Base-by-base conservation (phyloP, 1,284 basidiomycete species). In the Volvariella surrecta region DNA sequence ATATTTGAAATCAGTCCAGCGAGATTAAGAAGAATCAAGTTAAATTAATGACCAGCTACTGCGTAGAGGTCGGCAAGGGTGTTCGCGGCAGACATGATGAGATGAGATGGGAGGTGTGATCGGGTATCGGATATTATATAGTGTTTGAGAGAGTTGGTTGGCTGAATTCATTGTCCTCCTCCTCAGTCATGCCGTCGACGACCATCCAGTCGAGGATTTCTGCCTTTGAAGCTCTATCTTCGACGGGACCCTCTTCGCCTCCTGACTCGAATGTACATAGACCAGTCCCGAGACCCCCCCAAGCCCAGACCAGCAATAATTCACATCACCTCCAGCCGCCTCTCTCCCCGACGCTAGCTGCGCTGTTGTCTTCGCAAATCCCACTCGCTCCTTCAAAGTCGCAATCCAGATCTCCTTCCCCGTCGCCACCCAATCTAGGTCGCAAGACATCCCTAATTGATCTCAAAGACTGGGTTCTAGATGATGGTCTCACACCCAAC, bases 401-500 rank as follows among this genome's bases (percentile, higher is more conserved):
- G 42, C 52, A 55, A 24, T 69, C 71, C 9, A 65, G 68, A 0
- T 79, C 81, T 0, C 71, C 75, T 0, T 70, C 66, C 6, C 60
- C 61, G 7, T 73, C 75, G 1, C 72, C 76, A 1, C 70, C 71
- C 16, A 71, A 66, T 48, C 60, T 81, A 11, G 70, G 70, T 32
- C 63, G 72, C 35, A 79, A 73, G 52, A 66, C 76, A 1, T 85
- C 84, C 28, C 63, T 83, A 44, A 73, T 84, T 50, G 83, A 87
- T 61, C 67, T 87, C 46, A 74, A 74, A 49, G 82, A 86, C 55
- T 86, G 83, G 82, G 71, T 83, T 44, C 64, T 84, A 44, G 82
- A 82, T 41, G 80, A 82, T 51, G 76, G 74, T 4, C 62, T 68
- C 43, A 51, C 60, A 34, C 61, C 53, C 4, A 15, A 16, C 34